Evolutionary conservation across 306 rosid species (phyloP).

Genomic region (Malus sieversii): DNA sequence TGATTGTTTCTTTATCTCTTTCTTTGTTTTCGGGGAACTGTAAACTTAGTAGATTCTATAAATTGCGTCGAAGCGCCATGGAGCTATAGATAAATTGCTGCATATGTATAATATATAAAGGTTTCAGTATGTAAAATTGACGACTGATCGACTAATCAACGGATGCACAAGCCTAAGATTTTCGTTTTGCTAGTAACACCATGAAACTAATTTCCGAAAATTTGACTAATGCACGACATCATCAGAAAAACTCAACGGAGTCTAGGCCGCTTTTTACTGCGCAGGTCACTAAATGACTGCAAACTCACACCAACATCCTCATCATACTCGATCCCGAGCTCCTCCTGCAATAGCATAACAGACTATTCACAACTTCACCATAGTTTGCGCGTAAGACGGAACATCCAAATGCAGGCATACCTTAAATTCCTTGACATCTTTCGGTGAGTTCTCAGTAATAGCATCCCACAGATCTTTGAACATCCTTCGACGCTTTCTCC

Average conservation of each 20-base stretch:
- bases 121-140: background rate
- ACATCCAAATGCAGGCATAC: slow-evolving; percentile 18
- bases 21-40: background rate
- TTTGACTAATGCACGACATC: slow-evolving; percentile 11
- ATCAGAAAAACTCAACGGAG: slow-evolving; percentile 27
- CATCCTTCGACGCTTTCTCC: slow-evolving; percentile 92
- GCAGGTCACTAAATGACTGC: slow-evolving; percentile 56
- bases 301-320: slow-evolving; percentile 71
- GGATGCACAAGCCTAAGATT: background rate
- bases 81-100: background rate
- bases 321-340: slow-evolving; percentile 76
- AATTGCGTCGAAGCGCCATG: background rate
- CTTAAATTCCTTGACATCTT: slow-evolving; percentile 84
- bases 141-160: background rate
- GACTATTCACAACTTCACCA: background rate
- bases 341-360: slow-evolving; percentile 52
- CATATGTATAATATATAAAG: background rate
- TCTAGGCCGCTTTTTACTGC: slow-evolving; percentile 49
- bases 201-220: slow-evolving; percentile 9
- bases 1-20: slow-evolving; percentile 2
- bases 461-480: slow-evolving; percentile 89
- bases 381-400: background rate
- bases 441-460: slow-evolving; percentile 80
- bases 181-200: slow-evolving; percentile 1
- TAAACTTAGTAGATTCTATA: background rate